Evolutionary conservation across 352 stramenopile species (phyloP).

Genomic region (Phytopythium boreale): DNA sequence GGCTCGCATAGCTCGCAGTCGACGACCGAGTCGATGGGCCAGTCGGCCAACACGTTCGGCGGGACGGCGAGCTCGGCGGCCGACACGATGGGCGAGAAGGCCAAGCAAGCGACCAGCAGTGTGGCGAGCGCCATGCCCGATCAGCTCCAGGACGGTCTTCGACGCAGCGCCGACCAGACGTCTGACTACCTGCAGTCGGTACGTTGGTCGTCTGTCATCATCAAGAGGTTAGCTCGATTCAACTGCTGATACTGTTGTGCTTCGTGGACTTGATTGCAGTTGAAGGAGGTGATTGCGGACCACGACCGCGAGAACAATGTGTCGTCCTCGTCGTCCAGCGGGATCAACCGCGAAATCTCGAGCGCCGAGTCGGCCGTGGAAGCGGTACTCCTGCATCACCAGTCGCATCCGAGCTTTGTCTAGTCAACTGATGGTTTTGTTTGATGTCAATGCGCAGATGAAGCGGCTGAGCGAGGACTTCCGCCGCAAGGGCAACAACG

Average conservation of each 20-base stretch:
- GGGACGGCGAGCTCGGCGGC: not conserved
- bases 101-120: not conserved
- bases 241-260: not conserved
- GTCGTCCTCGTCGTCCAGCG: constrained; percentile 29
- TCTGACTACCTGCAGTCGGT: constrained; percentile 3
- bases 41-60: not conserved
- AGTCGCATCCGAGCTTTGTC: not conserved
- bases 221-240: not conserved
- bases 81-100: not conserved
- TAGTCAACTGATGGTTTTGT: not conserved
- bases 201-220: not conserved
- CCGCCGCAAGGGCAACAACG: constrained; percentile 15
- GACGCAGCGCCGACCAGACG: constrained; percentile 1
- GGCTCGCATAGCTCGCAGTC: constrained; percentile 3
- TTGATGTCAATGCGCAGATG: constrained; percentile 15
- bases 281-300: constrained; percentile 18
- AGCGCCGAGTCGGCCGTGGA: not conserved
- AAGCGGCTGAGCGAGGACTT: constrained; percentile 21
- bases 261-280: not conserved
- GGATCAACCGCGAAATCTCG: constrained; percentile 3
- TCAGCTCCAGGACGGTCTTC: not conserved
- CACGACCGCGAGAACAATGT: constrained; percentile 42
- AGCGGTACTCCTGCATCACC: not conserved
- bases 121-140: no score
- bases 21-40: not conserved